Conservation (phyloP, 2,329 filamentous ascomycete species). For the Teratosphaeria pseudoeucalypti region DNA sequence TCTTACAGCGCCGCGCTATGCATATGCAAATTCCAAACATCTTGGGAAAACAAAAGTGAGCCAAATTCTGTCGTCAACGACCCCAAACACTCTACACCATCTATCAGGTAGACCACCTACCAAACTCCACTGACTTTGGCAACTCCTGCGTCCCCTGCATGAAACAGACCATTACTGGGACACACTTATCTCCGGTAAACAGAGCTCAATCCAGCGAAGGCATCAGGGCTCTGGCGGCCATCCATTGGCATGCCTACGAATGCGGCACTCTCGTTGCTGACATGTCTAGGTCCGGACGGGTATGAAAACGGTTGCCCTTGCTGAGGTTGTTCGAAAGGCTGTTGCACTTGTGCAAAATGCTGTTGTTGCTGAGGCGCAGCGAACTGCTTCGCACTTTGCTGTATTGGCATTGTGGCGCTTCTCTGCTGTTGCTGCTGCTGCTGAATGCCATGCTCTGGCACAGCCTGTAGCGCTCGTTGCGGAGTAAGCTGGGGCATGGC, state of each 20-base stretch:
- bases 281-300: conserved; percentile 30
- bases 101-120: neutral
- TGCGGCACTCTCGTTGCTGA: conserved; percentile 61
- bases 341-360: conserved; percentile 19
- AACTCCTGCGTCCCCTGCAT: neutral
- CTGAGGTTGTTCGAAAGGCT: conserved; percentile 11
- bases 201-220: conserved; percentile 65
- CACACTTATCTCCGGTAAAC: conserved; percentile 26
- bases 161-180: neutral
- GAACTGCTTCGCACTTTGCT: neutral
- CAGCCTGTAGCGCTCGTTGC: conserved; percentile 27
- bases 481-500: conserved; percentile 46
- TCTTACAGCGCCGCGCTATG: neutral
- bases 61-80: neutral
- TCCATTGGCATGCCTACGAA: conserved; percentile 51
- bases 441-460: conserved; percentile 24
- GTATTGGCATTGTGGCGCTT: conserved; percentile 29
- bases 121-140: neutral
- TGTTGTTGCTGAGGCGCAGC: neutral
- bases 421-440: conserved; percentile 26
- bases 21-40: neutral
- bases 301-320: conserved; percentile 11
- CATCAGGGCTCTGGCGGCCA: conserved; percentile 68
- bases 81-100: neutral
- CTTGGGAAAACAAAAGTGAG: neutral